Conservation (phyloP, 1,284 basidiomycete species). For the Mycosarcoma maydis region DNA sequence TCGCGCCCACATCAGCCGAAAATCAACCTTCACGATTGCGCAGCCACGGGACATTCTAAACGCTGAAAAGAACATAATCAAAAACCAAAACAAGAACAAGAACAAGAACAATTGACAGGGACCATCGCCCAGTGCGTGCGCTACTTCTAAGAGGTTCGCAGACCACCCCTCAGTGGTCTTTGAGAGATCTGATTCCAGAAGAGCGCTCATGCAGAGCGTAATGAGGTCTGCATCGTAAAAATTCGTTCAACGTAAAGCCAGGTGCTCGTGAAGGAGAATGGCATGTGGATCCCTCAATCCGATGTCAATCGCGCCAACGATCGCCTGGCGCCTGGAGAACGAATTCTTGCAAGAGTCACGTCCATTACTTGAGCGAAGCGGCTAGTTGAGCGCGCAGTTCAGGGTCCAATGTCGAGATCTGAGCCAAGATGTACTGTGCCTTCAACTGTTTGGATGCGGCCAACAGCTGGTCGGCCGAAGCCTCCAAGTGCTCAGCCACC, state of each 20-base stretch:
- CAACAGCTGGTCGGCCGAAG: conserved; percentile 47
- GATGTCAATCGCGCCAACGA: not conserved
- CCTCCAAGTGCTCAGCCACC: conserved; percentile 60
- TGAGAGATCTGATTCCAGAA: not conserved
- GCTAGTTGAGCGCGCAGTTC: conserved; percentile 46
- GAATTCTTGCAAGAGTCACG: too few relatives aligned
- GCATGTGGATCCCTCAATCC: conserved; percentile 42
- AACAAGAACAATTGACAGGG: conserved; percentile 1
- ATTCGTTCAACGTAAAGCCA: too few relatives aligned
- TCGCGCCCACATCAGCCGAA: too few relatives aligned
- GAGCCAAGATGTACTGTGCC: conserved; percentile 53
- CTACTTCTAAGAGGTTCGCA: not conserved
- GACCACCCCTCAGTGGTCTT: conserved; percentile 38
- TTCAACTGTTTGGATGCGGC: conserved; percentile 52
- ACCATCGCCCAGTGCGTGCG: not conserved
- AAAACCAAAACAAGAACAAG: conserved; percentile 1
- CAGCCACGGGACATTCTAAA: too few relatives aligned
- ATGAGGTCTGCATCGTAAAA: too few relatives aligned
- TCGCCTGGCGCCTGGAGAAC: not conserved
- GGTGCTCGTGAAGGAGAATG: too few relatives aligned
- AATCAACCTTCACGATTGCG: too few relatives aligned
- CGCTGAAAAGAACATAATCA: conserved; percentile 15
- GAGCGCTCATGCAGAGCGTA: too few relatives aligned
- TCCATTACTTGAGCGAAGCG: conserved; percentile 38
- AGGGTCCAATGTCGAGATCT: conserved; percentile 60